phyloP scores from a whole-genome alignment of 352 stramenopile genomes.

The Blastocystis sp. region DNA sequence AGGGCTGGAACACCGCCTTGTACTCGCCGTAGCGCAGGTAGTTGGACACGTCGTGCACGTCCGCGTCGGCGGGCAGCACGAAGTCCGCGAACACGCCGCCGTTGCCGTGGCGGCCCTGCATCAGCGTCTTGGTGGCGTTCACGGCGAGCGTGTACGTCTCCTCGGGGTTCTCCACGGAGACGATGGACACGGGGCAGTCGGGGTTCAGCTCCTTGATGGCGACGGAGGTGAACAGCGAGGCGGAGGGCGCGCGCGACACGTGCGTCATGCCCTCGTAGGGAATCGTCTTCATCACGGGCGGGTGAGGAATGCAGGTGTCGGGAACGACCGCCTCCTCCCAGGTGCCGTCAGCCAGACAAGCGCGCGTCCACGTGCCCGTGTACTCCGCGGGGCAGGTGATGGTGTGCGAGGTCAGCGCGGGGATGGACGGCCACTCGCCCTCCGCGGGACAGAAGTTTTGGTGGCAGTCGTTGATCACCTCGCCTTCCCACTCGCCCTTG shows the following conservation, averaged over 20 bases:
- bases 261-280: constrained; percentile 43
- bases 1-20: constrained; percentile 51
- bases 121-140: constrained; percentile 42
- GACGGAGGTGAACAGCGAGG: constrained; percentile 42
- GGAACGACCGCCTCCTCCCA: constrained; percentile 50
- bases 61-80: background rate
- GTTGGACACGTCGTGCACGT: constrained; percentile 18
- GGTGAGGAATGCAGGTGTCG: constrained; percentile 20
- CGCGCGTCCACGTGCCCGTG: constrained; percentile 39
- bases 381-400: constrained; percentile 33
- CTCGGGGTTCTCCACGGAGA: background rate
- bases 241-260: constrained; percentile 51
- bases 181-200: constrained; percentile 3
- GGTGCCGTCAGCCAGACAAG: constrained; percentile 19
- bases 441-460: constrained; percentile 56
- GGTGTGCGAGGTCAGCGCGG: background rate
- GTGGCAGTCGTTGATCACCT: constrained; percentile 17
- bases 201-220: background rate
- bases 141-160: constrained; percentile 15
- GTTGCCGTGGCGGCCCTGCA: constrained; percentile 26
- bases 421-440: constrained; percentile 15
- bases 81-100: constrained; percentile 64
- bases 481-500: constrained; percentile 11
- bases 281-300: constrained; percentile 39
- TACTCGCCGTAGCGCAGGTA: constrained; percentile 71